Percentiles rank a stretch among this genome's conserved stretches.
Evolutionary conservation across 345 rosid species (phyloP).

Genomic region (Camelina hispida): DNA sequence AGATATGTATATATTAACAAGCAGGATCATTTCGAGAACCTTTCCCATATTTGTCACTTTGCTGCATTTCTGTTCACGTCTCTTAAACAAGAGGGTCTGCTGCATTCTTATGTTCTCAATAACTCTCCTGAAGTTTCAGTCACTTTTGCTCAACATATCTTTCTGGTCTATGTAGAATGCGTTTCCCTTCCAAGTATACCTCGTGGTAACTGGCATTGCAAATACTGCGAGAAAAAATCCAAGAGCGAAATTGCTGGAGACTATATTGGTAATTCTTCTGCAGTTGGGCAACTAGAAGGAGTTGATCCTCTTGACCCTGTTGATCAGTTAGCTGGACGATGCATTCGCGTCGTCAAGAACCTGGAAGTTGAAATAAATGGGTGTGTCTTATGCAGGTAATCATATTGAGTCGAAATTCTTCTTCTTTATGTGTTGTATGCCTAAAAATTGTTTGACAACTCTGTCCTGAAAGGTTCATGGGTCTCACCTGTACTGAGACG

Average conservation of each 20-base stretch:
- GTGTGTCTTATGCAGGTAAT: conserved; percentile 91
- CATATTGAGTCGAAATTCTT: conserved; percentile 20
- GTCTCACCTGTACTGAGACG: conserved; percentile 13
- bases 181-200: conserved; percentile 72
- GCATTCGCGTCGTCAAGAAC: conserved; percentile 87
- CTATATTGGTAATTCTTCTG: conserved; percentile 73
- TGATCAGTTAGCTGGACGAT: conserved; percentile 79
- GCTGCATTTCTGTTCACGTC: conserved; percentile 14
- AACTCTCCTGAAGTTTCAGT: conserved; percentile 17
- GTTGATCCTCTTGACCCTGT: conserved; percentile 80
- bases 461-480: conserved; percentile 14
- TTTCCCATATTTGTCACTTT: conserved; percentile 15
- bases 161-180: conserved; percentile 67
- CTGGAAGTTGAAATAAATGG: conserved; percentile 80
- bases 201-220: conserved; percentile 89
- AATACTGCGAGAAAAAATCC: conserved; percentile 72
- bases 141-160: conserved; percentile 16
- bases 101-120: conserved; percentile 28
- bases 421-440: conserved; percentile 15
- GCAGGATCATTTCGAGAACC: conserved; percentile 18
- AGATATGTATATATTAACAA: conserved; percentile 20
- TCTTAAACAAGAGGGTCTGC: conserved; percentile 28
- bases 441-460: background rate
- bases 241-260: conserved; percentile 66
- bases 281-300: conserved; percentile 83